phyloP scores from a whole-genome alignment of 2,329 filamentous ascomycete species.

The Balansia obtecta region DNA sequence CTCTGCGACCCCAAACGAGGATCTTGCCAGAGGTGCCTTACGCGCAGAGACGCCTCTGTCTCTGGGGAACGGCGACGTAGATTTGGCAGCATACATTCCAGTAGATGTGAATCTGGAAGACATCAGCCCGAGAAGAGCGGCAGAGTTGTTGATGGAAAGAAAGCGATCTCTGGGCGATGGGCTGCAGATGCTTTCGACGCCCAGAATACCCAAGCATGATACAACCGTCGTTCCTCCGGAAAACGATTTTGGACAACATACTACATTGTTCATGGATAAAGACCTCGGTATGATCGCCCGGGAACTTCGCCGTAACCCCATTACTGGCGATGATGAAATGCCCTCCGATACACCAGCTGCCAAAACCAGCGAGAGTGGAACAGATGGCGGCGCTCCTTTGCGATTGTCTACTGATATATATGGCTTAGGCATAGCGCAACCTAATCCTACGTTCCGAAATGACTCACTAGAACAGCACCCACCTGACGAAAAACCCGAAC shows the following conservation, averaged over 20 bases:
- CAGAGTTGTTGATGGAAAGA: background rate
- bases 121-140: conserved; percentile 4
- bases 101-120: background rate
- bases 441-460: background rate
- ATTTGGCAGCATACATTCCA: conserved; percentile 1
- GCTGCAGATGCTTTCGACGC: conserved; percentile 1
- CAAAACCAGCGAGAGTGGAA: background rate
- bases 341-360: background rate
- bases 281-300: background rate
- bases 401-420: background rate
- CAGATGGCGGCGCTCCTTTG: conserved; percentile 5
- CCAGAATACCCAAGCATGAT: background rate
- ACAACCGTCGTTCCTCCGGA: background rate
- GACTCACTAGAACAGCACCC: background rate
- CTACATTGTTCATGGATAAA: background rate
- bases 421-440: background rate
- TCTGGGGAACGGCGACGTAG: background rate
- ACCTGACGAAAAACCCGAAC: background rate
- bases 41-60: conserved; percentile 1
- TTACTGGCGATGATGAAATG: background rate
- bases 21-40: background rate
- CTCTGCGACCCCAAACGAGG: conserved; percentile 5
- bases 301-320: background rate
- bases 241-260: background rate
- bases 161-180: conserved; percentile 8